Conservation (phyloP, 441 rosid species). For the Adansonia rubrostipa region DNA sequence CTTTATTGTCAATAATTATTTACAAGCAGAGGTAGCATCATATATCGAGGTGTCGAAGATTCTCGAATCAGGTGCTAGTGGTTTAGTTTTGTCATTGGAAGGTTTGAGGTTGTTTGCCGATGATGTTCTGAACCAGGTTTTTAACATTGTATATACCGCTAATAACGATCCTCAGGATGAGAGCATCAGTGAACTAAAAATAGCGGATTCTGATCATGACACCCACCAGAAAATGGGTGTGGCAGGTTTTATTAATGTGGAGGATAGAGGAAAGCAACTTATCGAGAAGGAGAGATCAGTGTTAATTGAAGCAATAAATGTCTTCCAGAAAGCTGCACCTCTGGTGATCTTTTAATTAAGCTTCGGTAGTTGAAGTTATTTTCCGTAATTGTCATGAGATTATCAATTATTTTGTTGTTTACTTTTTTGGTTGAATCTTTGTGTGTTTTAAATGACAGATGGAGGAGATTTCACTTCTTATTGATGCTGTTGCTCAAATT, state of each 20-base stretch:
- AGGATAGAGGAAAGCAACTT: slow-evolving; percentile 71
- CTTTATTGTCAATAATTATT: slow-evolving; percentile 39
- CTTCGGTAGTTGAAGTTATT: slow-evolving; percentile 58
- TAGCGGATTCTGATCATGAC: slow-evolving; percentile 34
- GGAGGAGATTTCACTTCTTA: slow-evolving; percentile 93
- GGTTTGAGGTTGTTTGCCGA: slow-evolving; percentile 63
- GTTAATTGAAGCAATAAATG: slow-evolving; percentile 62
- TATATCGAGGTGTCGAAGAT: slow-evolving; percentile 44
- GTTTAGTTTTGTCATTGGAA: slow-evolving; percentile 73
- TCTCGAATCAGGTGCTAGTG: slow-evolving; percentile 66
- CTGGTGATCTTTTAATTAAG: slow-evolving; percentile 71
- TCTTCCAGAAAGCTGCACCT: slow-evolving; percentile 85
- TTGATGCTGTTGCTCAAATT: slow-evolving; percentile 85
- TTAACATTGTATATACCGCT: slow-evolving; percentile 36
- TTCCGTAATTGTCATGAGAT: slow-evolving; percentile 35
- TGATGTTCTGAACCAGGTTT: slow-evolving; percentile 52
- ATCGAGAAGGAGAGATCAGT: slow-evolving; percentile 69
- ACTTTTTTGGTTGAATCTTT: slow-evolving; percentile 42
- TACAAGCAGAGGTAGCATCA: slow-evolving; percentile 23
- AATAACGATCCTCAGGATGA: slow-evolving; percentile 38
- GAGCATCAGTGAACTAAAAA: slow-evolving; percentile 28
- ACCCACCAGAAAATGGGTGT: slow-evolving; percentile 33
- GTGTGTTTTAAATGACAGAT: slow-evolving; percentile 60
- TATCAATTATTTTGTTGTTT: slow-evolving; percentile 26
- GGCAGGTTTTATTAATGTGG: slow-evolving; percentile 66